Evolutionary conservation across 306 rosid genomes (phyloP), one percentile per base, ranked within the genome.

Genomic region (Citrullus colocynthis): DNA sequence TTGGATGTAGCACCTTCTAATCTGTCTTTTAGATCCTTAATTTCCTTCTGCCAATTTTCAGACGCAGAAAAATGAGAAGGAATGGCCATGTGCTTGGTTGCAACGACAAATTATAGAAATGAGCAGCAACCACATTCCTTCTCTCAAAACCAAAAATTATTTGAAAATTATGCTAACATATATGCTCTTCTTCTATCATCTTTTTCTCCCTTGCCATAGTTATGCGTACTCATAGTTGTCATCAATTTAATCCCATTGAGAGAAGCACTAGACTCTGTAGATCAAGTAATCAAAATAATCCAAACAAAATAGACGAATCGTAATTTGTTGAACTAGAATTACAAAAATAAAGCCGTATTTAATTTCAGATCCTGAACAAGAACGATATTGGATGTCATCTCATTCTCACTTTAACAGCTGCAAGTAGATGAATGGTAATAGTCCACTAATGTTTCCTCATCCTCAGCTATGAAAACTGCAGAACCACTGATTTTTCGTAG

Each of bases 11-110:
- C 85, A 78, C 55, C 78, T 56, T 77, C 91, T 41, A 82, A 85
- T 76, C 75, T 82, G 74, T 73, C 74, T 86, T 79, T 91, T 70
- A 92, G 87, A 81, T 88, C 93, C 75, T 83, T 89, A 79, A 85
- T 89, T 87, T 92, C 97, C 81, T 76, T 65, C 98, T 95, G 87
- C 81, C 61, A 85, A 83, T 58, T 78, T 49, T 58, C 72, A 41
- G 45, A 82, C 15, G 32, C 59, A 72, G 42, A 17, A 28, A 56
- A 56, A 52, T 83, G 64, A 84, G 79, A 42, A 85, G 79, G 72
- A 52, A 78, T 12, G 52, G 14, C 16, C n/a, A 52, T 32, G 24
- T 39, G 44, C 42, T 66, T 10, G 3, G 48, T 69, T 42, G 63
- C 42, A 39, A 28, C 49, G 17, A 39, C 0, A 36, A 56, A 55